Evolutionary conservation across 495 filamentous ascomycete genomes (phyloP).

Genomic region (Talaromyces stipitatus): DNA sequence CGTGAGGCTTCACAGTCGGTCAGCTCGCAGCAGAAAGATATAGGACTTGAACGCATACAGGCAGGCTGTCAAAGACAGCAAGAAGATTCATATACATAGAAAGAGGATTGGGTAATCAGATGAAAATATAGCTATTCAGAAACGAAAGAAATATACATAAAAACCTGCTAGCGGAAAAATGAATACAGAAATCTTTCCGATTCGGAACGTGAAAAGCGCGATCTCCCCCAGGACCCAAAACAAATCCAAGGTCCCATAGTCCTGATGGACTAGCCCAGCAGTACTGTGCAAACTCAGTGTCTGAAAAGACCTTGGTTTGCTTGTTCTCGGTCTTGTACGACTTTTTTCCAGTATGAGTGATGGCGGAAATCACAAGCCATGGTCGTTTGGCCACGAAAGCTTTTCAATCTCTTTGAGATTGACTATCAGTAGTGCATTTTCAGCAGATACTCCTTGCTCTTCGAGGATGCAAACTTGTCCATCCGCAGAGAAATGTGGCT

Average conservation of each 20-base stretch:
- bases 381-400: background rate
- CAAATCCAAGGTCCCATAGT: background rate
- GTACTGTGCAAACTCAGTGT: background rate
- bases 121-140: background rate
- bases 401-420: background rate
- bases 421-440: background rate
- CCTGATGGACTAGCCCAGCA: no score
- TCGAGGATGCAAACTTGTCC: background rate
- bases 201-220: background rate
- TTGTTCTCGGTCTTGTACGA: background rate
- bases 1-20: no score
- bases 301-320: background rate
- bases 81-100: background rate
- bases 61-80: background rate
- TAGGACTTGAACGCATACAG: no score
- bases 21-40: no score
- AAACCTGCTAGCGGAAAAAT: no score
- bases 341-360: background rate
- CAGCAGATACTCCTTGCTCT: background rate
- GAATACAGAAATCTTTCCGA: background rate
- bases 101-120: background rate
- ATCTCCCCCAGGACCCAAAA: background rate
- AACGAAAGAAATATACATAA: no score
- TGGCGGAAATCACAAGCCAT: background rate
- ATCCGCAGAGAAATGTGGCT: background rate